These are phyloP conservation scores for Ceratocystis cubensis DNA, from an alignment of 2,329 filamentous ascomycete species.

Conservation along the genomic window DNA sequence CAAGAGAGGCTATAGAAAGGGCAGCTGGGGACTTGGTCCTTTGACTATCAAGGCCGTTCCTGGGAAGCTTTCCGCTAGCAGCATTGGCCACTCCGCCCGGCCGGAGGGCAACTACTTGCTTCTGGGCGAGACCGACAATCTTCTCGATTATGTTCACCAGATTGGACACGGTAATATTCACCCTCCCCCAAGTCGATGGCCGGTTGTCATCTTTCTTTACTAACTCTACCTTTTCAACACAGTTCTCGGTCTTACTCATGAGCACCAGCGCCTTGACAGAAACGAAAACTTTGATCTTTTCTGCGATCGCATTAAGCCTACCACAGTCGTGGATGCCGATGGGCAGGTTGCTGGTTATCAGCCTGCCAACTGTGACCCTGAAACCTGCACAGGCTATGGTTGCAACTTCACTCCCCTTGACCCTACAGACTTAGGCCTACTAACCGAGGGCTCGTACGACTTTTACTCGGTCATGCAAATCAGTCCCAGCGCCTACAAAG, in stretches of 20 bases:
- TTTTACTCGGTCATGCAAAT: constrained; percentile 19
- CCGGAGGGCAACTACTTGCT: constrained; percentile 13
- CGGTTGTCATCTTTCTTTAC: neutral
- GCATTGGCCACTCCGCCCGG: constrained; percentile 3
- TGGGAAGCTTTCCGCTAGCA: constrained; percentile 12
- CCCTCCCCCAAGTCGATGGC: too few relatives aligned
- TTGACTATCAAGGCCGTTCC: constrained; percentile 3
- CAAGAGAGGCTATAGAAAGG: neutral
- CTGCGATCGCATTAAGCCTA: constrained; percentile 12
- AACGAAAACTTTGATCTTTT: constrained; percentile 9
- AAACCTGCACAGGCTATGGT: constrained; percentile 19
- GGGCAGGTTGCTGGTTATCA: neutral
- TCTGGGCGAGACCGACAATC: constrained; percentile 6
- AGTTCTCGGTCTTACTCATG: constrained; percentile 18
- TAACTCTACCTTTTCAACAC: neutral
- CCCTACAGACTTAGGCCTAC: neutral
- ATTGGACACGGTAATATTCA: constrained; percentile 19
- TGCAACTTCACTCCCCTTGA: constrained; percentile 16
- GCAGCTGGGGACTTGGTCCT: constrained; percentile 7
- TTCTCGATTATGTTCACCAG: constrained; percentile 17
- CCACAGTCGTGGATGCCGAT: neutral
- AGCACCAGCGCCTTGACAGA: constrained; percentile 17
- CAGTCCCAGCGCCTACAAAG: neutral
- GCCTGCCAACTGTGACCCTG: constrained; percentile 6
- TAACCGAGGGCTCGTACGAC: constrained; percentile 14